Base-by-base conservation (phyloP, 441 rosid species). In the Pelargonium myrrhifolium region DNA sequence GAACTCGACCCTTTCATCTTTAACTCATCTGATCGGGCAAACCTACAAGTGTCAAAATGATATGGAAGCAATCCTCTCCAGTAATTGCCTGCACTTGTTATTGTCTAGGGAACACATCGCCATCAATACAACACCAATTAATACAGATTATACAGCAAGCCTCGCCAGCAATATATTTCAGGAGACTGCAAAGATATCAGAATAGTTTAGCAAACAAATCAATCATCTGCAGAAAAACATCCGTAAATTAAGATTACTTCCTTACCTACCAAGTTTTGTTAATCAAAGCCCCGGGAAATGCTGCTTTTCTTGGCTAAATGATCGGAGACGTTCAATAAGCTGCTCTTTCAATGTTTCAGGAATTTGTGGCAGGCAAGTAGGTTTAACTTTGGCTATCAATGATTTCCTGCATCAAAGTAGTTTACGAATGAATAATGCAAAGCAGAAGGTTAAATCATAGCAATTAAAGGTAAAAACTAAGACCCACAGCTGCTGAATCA, bases 361-460 rank as follows among this genome's bases (percentile, higher is more conserved):
- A 63, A 94, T 81, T 74, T 84, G 79, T 1, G 86, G 67, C 69
- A 73, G 79, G 49, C 82, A 83, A 20, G 76, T 70, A 65, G 81
- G 43, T 76, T 79, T 87, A 75, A 89, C 94, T 71, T 88, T 91
- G 49, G 71, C 79, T 15, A 88, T 83, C 86, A 94, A 75, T 78
- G 68, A 69, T 76, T 83, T 84, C 89, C 98, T 89, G 86, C 82
- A 80, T 64, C n/a, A 56, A 58, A 71, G 8, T 59, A 51, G 10
- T 53, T 6, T 64, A 39, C 20, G 69, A 49, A 21, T 22, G 28
- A 31, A 31, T 58, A 8, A 56, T 24, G 6, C 8, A 18, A 14
- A 22, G 18, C n/a, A 53, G 3, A 6, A 26, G 22, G 42, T 15
- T 9, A 58, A 21, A 4, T 61, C 6, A 6, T 42, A 39, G 26